phyloP scores from a whole-genome alignment of 805 yeast species.

The Monosporozyma unispora region DNA sequence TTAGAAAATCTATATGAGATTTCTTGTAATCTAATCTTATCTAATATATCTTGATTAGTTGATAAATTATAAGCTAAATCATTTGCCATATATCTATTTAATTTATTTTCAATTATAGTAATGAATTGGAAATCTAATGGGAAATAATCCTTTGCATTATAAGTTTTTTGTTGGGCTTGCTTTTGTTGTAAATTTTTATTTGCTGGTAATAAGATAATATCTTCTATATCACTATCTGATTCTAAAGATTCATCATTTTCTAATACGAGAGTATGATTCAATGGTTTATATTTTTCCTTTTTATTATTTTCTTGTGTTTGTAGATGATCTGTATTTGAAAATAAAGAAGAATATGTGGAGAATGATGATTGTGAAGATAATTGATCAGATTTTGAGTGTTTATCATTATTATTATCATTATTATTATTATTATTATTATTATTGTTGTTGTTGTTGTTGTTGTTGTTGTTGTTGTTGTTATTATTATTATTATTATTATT shows the following conservation, averaged over 20 bases:
- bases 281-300: no score
- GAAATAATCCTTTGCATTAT: not conserved
- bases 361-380: not conserved
- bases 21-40: slow-evolving; percentile 29
- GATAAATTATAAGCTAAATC: no score
- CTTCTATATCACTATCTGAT: not conserved
- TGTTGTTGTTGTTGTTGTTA: not conserved
- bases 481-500: not conserved
- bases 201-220: not conserved
- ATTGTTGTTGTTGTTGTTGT: not conserved
- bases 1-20: slow-evolving; percentile 28
- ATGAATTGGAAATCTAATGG: slow-evolving; percentile 1
- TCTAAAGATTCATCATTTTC: not conserved
- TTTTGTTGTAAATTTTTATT: no score
- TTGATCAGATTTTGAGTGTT: not conserved
- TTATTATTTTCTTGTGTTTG: not conserved
- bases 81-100: not conserved
- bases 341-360: not conserved
- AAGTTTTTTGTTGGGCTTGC: not conserved
- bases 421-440: not conserved
- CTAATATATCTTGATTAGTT: slow-evolving; percentile 19
- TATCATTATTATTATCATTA: not conserved
- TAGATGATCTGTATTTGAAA: not conserved
- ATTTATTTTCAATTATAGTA: slow-evolving; percentile 1
- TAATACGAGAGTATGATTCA: no score